Percentiles rank a stretch among this genome's conserved stretches.
These are phyloP conservation scores for Colletotrichum euphorbiae DNA, from an alignment of 2,329 filamentous ascomycete species.

Conservation along the genomic window DNA sequence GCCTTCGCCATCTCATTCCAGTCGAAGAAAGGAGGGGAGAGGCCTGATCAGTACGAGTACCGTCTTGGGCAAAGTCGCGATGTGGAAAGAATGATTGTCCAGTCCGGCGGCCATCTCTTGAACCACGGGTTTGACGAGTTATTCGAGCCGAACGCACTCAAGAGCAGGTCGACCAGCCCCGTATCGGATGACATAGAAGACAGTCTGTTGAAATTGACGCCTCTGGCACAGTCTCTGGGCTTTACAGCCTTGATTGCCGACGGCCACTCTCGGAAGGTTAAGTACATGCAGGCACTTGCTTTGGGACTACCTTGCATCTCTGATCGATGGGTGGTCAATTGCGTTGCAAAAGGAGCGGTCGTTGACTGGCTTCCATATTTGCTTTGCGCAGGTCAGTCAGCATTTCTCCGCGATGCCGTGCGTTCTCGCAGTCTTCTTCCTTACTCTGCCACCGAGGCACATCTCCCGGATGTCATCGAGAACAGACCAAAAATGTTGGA, in stretches of 20 bases:
- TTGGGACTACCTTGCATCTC: slow-evolving; percentile 89
- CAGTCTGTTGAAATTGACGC: slow-evolving; percentile 63
- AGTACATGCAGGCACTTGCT: slow-evolving; percentile 95
- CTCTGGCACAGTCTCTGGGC: slow-evolving; percentile 66
- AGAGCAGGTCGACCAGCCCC: slow-evolving; percentile 47
- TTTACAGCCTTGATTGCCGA: slow-evolving; percentile 92
- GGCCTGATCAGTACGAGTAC: slow-evolving; percentile 59
- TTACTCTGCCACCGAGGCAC: slow-evolving; percentile 69
- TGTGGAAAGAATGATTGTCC: slow-evolving; percentile 71
- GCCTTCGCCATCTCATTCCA: slow-evolving; percentile 86
- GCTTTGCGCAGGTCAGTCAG: slow-evolving; percentile 84
- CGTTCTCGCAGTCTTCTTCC: slow-evolving; percentile 76
- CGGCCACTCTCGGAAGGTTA: slow-evolving; percentile 84
- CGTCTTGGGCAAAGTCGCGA: slow-evolving; percentile 54
- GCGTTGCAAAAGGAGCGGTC: slow-evolving; percentile 69
- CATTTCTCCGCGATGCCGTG: slow-evolving; percentile 79
- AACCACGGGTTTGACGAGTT: slow-evolving; percentile 83
- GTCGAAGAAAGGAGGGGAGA: slow-evolving; percentile 61
- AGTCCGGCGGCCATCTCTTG: slow-evolving; percentile 79
- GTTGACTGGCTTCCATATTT: slow-evolving; percentile 85
- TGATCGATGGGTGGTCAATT: slow-evolving; percentile 82
- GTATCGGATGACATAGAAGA: slow-evolving; percentile 46
- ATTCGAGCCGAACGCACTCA: slow-evolving; percentile 66
- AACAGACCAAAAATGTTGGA: slow-evolving; percentile 72
- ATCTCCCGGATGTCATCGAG: slow-evolving; percentile 67